These are phyloP conservation scores for Talaromyces wortmannii DNA, from an alignment of 495 filamentous ascomycete species.

Conservation along the genomic window DNA sequence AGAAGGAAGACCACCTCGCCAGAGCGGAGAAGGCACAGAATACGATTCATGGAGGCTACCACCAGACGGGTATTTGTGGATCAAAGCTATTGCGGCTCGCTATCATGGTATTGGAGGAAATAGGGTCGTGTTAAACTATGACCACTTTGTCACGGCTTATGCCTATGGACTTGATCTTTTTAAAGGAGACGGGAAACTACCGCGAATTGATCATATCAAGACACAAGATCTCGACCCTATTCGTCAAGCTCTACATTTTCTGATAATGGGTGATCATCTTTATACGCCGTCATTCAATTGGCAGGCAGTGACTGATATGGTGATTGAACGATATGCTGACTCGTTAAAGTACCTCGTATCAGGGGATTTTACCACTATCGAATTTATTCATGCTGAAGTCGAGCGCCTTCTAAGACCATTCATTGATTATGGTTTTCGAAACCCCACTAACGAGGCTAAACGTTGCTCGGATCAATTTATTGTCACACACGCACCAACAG, in stretches of 20 bases:
- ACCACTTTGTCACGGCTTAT: constrained; percentile 48
- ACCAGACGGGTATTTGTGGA: constrained; percentile 15
- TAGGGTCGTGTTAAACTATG: neutral
- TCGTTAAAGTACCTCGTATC: constrained; percentile 43
- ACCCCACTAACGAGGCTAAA: constrained; percentile 22
- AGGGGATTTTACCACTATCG: constrained; percentile 19
- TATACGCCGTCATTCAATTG: constrained; percentile 35
- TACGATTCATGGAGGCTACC: too few relatives aligned
- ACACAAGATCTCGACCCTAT: constrained; percentile 31
- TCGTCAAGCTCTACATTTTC: constrained; percentile 27
- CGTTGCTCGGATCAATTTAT: constrained; percentile 10
- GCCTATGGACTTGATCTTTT: constrained; percentile 48
- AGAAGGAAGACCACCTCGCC: constrained; percentile 7
- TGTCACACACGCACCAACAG: neutral
- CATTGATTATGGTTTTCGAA: constrained; percentile 37
- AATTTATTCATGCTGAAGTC: constrained; percentile 33
- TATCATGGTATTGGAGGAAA: constrained; percentile 34
- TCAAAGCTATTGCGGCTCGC: constrained; percentile 39
- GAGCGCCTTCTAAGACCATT: constrained; percentile 39
- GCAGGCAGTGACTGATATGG: constrained; percentile 56
- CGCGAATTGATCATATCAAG: constrained; percentile 34
- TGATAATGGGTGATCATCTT: constrained; percentile 22
- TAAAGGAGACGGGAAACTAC: constrained; percentile 23
- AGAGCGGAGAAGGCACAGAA: too few relatives aligned
- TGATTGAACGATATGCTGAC: constrained; percentile 49